Evolutionary conservation across 164 flowering plant genomes (phyloP).

Genomic region (Kalanchoe fedtschenkoi): DNA sequence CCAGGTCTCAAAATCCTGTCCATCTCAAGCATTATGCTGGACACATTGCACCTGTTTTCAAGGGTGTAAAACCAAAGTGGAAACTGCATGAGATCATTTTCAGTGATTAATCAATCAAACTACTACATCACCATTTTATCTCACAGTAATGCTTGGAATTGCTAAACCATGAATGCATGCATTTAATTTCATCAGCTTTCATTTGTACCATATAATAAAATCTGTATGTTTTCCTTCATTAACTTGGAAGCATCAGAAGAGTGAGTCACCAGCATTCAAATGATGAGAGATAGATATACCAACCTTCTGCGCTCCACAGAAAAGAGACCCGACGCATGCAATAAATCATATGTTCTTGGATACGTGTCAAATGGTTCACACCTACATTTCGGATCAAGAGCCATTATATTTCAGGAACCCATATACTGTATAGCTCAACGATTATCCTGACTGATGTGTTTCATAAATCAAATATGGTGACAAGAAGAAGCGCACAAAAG

Average conservation of each 20-base stretch:
- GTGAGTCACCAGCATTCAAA: background rate
- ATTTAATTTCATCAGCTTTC: no score
- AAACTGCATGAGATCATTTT: no score
- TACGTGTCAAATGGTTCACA: conserved; percentile 86
- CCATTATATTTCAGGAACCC: no score
- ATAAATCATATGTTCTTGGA: conserved; percentile 79
- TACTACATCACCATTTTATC: no score
- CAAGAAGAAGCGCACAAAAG: background rate
- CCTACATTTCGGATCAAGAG: conserved; percentile 22
- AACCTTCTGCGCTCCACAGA: conserved; percentile 69
- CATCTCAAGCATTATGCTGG: conserved; percentile 76
- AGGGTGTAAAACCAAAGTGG: no score
- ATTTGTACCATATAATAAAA: background rate
- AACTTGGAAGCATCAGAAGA: background rate
- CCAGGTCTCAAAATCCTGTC: conserved; percentile 75
- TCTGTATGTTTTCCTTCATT: background rate
- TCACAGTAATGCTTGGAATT: no score
- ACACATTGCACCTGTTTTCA: conserved; percentile 40
- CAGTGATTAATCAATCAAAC: no score
- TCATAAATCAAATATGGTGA: background rate
- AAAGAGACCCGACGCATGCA: conserved; percentile 72
- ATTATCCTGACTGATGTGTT: background rate
- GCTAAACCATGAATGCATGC: no score
- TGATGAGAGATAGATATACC: background rate
- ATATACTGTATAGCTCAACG: background rate